Evolutionary conservation across 768 basidiomycete genomes (phyloP), one percentile per base, ranked within the genome.

Genomic region (Lentinula guzmanii): DNA sequence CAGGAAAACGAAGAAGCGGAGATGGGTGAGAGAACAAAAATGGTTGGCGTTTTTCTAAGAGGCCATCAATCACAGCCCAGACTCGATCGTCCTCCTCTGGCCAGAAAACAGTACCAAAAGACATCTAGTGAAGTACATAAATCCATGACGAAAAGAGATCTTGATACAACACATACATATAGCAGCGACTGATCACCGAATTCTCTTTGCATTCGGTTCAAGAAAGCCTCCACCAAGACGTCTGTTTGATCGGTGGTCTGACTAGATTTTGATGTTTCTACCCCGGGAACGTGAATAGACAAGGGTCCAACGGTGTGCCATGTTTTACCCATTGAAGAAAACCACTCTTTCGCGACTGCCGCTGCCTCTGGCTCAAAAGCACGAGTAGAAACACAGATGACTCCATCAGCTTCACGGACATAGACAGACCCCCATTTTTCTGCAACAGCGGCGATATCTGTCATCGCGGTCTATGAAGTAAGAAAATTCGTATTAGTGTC

Each of bases 11-110:
- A n/a, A 21, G 4, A 1, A 52, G 39, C 9, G 58, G 34, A 7
- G 59, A 60, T 34, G 37, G 35, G n/a, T 60, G 59, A 1, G 59
- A 33, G 59, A 60, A 60, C 39, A 60, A 28, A 21, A 60, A 51
- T 18, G 59, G 59, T 52, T 42, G 39, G 16, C 48, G 34, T n/a
- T 60, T 60, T 50, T 31, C 59, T 28, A 60, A 18, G 8, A 60
- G 35, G 16, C 35, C 59, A 15, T 60, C 59, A 24, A 60, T 51
- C 13, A 60, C 59, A 16, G 59, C 51, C 59, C 59, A 60, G 11
- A 60, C n/a, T 31, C 48, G 15, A 37, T 52, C 37, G 9, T 37
- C 16, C 3, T 39, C 28, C n/a, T 39, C 24, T 1, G 59, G 59
- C 59, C 59, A 60, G 9, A 15, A 60, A 41, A 42, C 16, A 1